Evolutionary conservation across 768 basidiomycete species (phyloP), one percentile per base, ranked within the genome.

Genomic region (Serendipita vermifera): DNA sequence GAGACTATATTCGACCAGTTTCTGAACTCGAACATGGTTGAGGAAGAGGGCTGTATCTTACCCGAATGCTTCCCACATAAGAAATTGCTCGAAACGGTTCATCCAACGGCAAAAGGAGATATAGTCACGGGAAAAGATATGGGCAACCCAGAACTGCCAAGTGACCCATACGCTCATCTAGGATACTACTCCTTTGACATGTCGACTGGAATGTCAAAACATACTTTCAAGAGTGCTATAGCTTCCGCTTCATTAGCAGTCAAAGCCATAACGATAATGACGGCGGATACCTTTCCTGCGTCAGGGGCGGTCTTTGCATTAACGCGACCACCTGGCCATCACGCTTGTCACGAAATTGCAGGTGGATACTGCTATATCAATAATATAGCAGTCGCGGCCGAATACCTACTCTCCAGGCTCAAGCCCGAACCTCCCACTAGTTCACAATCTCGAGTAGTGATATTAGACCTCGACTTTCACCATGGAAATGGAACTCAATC

Each of bases 381-480:
- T 46, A 69, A 69, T 22, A 64, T 62, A 13, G 66, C 67, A 6
- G 64, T 70, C 51, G 67, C 69, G 1, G 64, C 66, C n/a, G 63
- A 63, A 6, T 64, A 60, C 39, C 60, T 67, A 6, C 67, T 68
- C 35, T 22, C n/a, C 3, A 58, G 40, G 32, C 29, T 55, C n/a
- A n/a, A 35, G 24, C 54, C 36, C n/a, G n/a, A 57, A 14, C 22
- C 13, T 4, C 41, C 41, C 15, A 22, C 15, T 5, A 26, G 22
- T 15, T n/a, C 6, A n/a, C 13, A 43, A 41, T 24, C 14, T 29
- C 35, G 56, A n/a, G 58, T 65, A 3, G 69, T 68, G 5, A 67
- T 71, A 32, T 63, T 70, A 29, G 69, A 71, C 58, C 61, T 71
- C 32, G 70, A 71, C 54, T 71, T 69, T 56, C 70, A 71, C 35